phyloP scores from a whole-genome alignment of 2,329 filamentous ascomycete species.

The Fusarium staphyleae region DNA sequence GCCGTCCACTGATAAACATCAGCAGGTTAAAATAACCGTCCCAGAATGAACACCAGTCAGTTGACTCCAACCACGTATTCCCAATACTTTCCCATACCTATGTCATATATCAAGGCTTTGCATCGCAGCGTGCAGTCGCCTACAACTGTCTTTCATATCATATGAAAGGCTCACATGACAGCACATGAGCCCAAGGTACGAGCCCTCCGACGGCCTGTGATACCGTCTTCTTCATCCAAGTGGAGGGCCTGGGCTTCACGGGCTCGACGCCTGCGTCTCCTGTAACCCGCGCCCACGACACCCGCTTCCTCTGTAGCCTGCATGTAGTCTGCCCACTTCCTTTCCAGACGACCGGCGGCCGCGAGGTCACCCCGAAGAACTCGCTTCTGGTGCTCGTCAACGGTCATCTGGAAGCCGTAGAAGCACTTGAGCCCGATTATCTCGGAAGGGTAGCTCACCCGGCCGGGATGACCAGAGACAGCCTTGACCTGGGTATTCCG shows the following conservation, averaged over 20 bases:
- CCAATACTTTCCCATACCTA: conserved; percentile 3
- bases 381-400: conserved; percentile 90
- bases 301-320: conserved; percentile 87
- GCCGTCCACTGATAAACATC: conserved; percentile 19
- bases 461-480: conserved; percentile 49
- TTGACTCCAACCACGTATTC: conserved; percentile 13
- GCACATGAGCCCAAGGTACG: conserved; percentile 68
- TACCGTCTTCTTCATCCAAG: conserved; percentile 78
- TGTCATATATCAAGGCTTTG: conserved; percentile 6
- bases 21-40: conserved; percentile 14
- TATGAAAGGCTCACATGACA: conserved; percentile 64
- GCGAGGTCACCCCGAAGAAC: conserved; percentile 79
- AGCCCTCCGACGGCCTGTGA: conserved; percentile 64
- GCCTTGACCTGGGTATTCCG: conserved; percentile 79
- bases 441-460: conserved; percentile 72
- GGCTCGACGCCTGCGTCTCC: conserved; percentile 77
- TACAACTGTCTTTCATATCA: conserved; percentile 3
- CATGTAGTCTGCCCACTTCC: conserved; percentile 95
- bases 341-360: conserved; percentile 79
- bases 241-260: conserved; percentile 83
- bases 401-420: conserved; percentile 93
- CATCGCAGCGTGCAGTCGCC: conserved; percentile 1
- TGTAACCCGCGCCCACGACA: conserved; percentile 67
- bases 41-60: conserved; percentile 16
- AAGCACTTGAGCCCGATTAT: conserved; percentile 91